phyloP scores from a whole-genome alignment of 1,284 basidiomycete species.

The Schizophyllum amplum region DNA sequence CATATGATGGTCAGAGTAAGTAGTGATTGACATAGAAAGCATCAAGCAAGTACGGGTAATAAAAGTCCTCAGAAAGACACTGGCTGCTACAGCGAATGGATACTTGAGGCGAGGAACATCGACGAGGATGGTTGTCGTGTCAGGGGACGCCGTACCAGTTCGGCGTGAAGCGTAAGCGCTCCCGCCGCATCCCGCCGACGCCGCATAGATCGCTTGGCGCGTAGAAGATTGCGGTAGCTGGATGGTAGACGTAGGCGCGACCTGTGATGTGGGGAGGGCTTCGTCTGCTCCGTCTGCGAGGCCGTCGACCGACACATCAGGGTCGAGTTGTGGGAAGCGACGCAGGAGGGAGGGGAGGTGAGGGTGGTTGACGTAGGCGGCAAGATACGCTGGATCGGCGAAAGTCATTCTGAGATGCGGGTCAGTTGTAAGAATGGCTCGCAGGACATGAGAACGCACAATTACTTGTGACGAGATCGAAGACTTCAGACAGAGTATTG shows the following conservation, averaged over 20 bases:
- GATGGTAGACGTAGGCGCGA: slow-evolving; percentile 6
- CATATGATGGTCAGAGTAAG: slow-evolving; percentile 11
- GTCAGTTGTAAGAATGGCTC: not conserved
- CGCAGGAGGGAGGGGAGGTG: slow-evolving; percentile 9
- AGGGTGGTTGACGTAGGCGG: slow-evolving; percentile 9
- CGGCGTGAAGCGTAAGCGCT: slow-evolving; percentile 11
- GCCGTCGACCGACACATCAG: not conserved
- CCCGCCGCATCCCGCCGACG: slow-evolving; percentile 11
- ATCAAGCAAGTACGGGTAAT: slow-evolving; percentile 1
- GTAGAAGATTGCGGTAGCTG: slow-evolving; percentile 15
- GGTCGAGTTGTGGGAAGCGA: slow-evolving; percentile 1
- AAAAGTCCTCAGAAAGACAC: not conserved
- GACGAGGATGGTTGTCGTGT: slow-evolving; percentile 13
- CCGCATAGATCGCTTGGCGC: slow-evolving; percentile 16
- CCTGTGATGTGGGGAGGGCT: not conserved
- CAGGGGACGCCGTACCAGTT: slow-evolving; percentile 6
- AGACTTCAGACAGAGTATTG: not conserved
- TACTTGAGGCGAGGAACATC: not conserved
- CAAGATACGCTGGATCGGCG: slow-evolving; percentile 4
- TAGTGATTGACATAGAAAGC: slow-evolving; percentile 9
- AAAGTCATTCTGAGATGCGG: slow-evolving; percentile 6
- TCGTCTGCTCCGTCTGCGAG: not conserved
- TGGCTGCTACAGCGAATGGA: slow-evolving; percentile 1
- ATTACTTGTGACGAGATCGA: not conserved
- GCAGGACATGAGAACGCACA: not conserved